Base-by-base conservation (phyloP, 2,329 filamentous ascomycete species). In the Fusarium humuli region DNA sequence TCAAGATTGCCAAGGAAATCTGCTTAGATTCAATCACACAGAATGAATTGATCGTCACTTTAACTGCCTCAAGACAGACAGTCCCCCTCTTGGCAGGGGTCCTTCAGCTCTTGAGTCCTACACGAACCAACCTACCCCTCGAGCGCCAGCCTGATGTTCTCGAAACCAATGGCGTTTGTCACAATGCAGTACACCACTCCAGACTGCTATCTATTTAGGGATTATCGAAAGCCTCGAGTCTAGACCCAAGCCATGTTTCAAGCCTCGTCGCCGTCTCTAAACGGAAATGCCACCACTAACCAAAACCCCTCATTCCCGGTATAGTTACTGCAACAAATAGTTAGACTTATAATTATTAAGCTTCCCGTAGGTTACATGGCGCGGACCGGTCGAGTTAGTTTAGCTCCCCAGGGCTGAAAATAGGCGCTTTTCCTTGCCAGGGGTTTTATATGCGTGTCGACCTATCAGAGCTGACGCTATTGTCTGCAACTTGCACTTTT, bases 211-310 rank as follows among this genome's bases (percentile, higher is more conserved):
- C 52, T 57, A 53, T 58, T 63, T 58, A 55, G 34, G 52, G 48
- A 52, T 60, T 37, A 37, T 37, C 37, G 30, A 45, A 37, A 52
- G 34, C 40, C 34, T 18, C 27, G 58, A 54, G 68, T 63, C 72
- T 61, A 64, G 72, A 75, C 68, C 22, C 65, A 45, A 57, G 72
- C 70, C 72, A 68, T 59, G 72, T 72, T 60, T 75, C 68, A 69
- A 47, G 53, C 41, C 30, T 27, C 53, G 57, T 64, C 57, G 54
- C 57, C 65, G 67, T 61, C 45, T 60, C 23, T 53, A 44, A 63
- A 53, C 57, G 68, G 68, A 59, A 64, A 69, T 54, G 44, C 40
- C 27, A 32, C 52, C 46, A 9, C 27, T 29, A 9, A 41, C 23
- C 40, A 11, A 37, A 29, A n/a, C 30, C 8, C 32, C 16, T 9